phyloP scores from a whole-genome alignment of 371 early-diverging fungal species.

The Mucor velutinosus region DNA sequence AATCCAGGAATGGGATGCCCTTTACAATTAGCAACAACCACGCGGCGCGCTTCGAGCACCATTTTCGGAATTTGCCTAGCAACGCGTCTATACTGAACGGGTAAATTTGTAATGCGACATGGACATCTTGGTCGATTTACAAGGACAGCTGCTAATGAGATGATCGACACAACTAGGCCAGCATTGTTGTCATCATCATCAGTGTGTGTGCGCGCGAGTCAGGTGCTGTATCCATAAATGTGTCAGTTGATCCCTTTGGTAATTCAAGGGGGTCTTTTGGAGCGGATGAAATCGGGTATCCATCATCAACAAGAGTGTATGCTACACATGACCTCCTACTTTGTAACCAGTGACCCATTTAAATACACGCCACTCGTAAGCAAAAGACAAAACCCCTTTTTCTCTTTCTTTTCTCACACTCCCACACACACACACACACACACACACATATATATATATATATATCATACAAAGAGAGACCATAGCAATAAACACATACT shows the following conservation, averaged over 20 bases:
- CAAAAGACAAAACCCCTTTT: neutral
- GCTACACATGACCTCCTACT: neutral
- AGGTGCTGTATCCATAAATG: neutral
- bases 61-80: neutral
- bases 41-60: slow-evolving; percentile 1
- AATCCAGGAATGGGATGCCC: neutral
- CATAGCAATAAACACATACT: too few relatives aligned
- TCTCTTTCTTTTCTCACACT: slow-evolving; percentile 2
- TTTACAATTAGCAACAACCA: neutral
- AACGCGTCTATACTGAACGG: neutral
- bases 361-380: slow-evolving; percentile 7
- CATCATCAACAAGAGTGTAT: neutral
- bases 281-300: neutral
- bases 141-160: neutral
- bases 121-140: neutral
- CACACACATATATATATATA: too few relatives aligned
- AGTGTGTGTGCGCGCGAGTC: neutral
- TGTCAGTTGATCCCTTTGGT: neutral
- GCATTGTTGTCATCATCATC: neutral
- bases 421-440: neutral
- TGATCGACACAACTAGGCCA: neutral
- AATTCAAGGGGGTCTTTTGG: neutral
- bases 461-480: neutral
- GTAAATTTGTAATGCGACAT: neutral
- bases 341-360: neutral